Conservation (phyloP, 192 early-diverging fungal genomes). For the Linnemannia hyalina region DNA sequence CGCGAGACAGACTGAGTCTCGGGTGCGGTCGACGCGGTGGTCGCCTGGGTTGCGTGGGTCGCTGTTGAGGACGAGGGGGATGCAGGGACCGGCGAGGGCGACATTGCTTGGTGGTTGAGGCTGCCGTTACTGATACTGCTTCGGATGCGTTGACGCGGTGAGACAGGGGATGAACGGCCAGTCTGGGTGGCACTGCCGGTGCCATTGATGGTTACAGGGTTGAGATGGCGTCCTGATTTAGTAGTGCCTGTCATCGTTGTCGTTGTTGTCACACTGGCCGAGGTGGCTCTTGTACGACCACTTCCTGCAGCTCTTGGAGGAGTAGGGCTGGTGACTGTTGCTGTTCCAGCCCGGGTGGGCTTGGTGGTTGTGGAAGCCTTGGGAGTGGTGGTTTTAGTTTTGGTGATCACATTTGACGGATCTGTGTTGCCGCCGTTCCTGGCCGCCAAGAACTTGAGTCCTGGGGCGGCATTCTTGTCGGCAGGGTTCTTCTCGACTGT, state of each 20-base stretch:
- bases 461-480: background rate
- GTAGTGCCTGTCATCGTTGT: background rate
- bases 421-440: background rate
- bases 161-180: background rate
- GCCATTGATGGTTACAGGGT: background rate
- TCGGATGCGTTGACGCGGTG: background rate
- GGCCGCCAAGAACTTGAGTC: slow-evolving; percentile 1
- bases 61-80: background rate
- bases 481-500: slow-evolving; percentile 10
- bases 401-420: slow-evolving; percentile 3
- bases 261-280: background rate
- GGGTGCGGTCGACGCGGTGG: background rate
- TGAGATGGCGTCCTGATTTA: slow-evolving; percentile 1
- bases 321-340: background rate
- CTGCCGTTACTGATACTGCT: slow-evolving; percentile 13
- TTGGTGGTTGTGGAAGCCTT: background rate
- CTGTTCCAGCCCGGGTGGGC: background rate
- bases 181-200: background rate
- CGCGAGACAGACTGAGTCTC: background rate
- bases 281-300: background rate
- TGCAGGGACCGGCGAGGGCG: background rate
- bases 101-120: background rate
- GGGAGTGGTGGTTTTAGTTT: slow-evolving; percentile 2
- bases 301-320: background rate
- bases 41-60: background rate